Conservation (phyloP, 176 grass and related monocot species). For the Areca catechu region DNA sequence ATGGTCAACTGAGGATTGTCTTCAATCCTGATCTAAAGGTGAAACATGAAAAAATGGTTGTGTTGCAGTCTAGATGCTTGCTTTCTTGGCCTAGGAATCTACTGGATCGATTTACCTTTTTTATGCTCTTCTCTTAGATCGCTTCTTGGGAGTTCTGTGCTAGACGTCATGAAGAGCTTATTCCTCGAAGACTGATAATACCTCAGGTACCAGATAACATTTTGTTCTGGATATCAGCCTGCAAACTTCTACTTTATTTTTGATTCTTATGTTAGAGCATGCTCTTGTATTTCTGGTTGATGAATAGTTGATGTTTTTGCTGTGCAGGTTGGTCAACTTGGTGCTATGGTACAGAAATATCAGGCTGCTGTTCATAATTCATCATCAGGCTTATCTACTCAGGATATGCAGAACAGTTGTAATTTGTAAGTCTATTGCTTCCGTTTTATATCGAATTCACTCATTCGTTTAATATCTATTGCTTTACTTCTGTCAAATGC, state of each 20-base stretch:
- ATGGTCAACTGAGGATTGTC: slow-evolving; percentile 89
- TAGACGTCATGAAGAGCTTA: slow-evolving; percentile 83
- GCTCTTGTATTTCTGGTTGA: slow-evolving; percentile 2
- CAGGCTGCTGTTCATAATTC: slow-evolving; percentile 61
- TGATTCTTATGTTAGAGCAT: slow-evolving; percentile 1
- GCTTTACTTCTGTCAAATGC: slow-evolving; percentile 6
- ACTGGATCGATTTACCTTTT: neutral
- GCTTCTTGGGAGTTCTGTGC: slow-evolving; percentile 97
- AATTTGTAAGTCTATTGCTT: slow-evolving; percentile 65
- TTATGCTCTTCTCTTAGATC: slow-evolving; percentile 42
- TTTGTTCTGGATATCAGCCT: slow-evolving; percentile 6
- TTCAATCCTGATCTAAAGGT: slow-evolving; percentile 99
- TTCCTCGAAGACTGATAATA: slow-evolving; percentile 82
- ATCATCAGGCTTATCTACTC: slow-evolving; percentile 42
- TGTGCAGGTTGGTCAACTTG: slow-evolving; percentile 80
- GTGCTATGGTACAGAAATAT: slow-evolving; percentile 73
- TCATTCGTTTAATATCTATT: slow-evolving; percentile 13
- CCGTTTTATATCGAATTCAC: slow-evolving; percentile 12
- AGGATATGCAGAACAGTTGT: slow-evolving; percentile 88
- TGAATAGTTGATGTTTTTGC: slow-evolving; percentile 9
- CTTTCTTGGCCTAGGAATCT: neutral
- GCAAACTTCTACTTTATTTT: neutral
- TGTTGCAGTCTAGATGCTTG: neutral
- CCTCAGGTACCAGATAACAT: slow-evolving; percentile 50
- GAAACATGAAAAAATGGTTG: slow-evolving; percentile 11